phyloP scores from a whole-genome alignment of 1,284 basidiomycete genomes.

The Malassezia sp. region DNA sequence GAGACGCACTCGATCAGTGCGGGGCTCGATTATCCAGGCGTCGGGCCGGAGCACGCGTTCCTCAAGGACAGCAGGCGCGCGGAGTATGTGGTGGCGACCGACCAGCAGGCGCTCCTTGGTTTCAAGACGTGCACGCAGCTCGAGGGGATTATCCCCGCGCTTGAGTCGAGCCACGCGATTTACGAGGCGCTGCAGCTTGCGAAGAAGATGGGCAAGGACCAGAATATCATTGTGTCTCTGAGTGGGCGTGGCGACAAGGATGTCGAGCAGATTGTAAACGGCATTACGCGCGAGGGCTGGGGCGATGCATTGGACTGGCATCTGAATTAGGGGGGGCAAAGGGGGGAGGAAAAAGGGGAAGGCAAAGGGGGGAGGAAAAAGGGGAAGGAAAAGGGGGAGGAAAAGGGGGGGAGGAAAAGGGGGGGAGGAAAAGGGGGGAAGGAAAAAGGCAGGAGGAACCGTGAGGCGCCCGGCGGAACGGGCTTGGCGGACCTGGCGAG shows the following conservation, averaged over 20 bases:
- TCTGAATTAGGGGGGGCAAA: too few relatives aligned
- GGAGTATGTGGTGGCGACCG: constrained; percentile 83
- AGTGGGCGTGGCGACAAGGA: constrained; percentile 82
- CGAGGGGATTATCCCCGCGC: constrained; percentile 94
- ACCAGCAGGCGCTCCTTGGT: constrained; percentile 80
- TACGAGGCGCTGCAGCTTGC: constrained; percentile 81
- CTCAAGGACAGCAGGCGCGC: constrained; percentile 86
- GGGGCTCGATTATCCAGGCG: constrained; percentile 61
- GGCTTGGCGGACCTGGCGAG: too few relatives aligned
- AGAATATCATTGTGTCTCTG: constrained; percentile 65
- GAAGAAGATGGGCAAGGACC: constrained; percentile 68
- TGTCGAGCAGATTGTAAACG: constrained; percentile 74
- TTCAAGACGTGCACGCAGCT: constrained; percentile 81
- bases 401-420: too few relatives aligned
- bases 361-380: too few relatives aligned
- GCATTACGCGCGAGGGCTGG: constrained; percentile 36
- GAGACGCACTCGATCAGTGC: constrained; percentile 96
- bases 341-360: too few relatives aligned
- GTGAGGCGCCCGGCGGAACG: too few relatives aligned
- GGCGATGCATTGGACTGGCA: constrained; percentile 37
- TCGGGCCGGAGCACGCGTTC: constrained; percentile 95
- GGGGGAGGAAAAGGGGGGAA: too few relatives aligned
- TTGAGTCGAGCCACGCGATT: constrained; percentile 90
- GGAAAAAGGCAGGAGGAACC: too few relatives aligned
- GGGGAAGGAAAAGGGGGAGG: too few relatives aligned